Base-by-base conservation (phyloP, 768 basidiomycete species). In the Tricholoma flavovirens region DNA sequence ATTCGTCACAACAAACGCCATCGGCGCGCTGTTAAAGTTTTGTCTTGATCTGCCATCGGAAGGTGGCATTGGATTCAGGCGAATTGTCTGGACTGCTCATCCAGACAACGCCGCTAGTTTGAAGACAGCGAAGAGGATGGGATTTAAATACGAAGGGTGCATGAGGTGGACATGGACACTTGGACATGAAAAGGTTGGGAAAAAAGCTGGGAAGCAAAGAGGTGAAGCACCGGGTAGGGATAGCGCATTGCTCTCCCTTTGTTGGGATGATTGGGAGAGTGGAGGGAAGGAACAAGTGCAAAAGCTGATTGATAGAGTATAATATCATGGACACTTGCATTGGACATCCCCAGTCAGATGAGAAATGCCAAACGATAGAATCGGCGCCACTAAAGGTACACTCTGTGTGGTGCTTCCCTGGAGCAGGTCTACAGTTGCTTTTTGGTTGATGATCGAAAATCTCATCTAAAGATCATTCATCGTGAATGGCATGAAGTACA, bases 201-300 rank as follows among this genome's bases (percentile, higher is more conserved):
- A 35, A 14, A 33, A 51, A 26, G 65, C 59, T 12, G 68, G 61
- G 12, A 56, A 57, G 40, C 58, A 57, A 15, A 66, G 71, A 43
- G 72, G 74, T 17, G 63, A 35, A 58, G 24, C 70, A 0, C 60
- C 72, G 43, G 76, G 78, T 1, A 60, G 74, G 21, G 71, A 79
- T 60, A 77, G 69, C 30, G 56, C 66, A 40, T 10, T 76, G 21
- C 55, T 79, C 43, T 68, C 76, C 1, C 51, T 77, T 15, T 76
- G 75, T 61, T 77, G 75, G 77, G 76, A 78, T 64, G 77, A 80
- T 54, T 88, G 84, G 83, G 79, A 81, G 50, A 60, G 60, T 6
- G 75, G 75, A 22, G 70, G 60, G 1, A 72, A 65, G 57, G 73
- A 76, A 49, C 61, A 59, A 14, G 73, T 76, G 3, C 65, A 69